Conservation (phyloP, 148 eudicot genomes). For the Rhododendron simsii region DNA sequence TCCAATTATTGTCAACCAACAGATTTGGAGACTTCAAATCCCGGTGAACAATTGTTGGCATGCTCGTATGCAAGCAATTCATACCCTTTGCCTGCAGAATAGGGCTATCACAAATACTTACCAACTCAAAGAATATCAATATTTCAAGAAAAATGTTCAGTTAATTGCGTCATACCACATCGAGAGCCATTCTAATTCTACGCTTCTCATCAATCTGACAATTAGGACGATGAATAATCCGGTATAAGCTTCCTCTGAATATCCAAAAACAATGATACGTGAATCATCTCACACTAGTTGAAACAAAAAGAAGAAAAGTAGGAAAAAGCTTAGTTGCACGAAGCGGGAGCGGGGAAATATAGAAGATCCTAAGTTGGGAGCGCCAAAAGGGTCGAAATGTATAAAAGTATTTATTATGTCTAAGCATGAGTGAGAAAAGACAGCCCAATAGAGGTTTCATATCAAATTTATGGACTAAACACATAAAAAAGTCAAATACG, state of each 20-base stretch:
- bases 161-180: slow-evolving; percentile 64
- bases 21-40: slow-evolving; percentile 97
- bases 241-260: slow-evolving; percentile 94
- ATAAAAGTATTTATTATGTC: no score
- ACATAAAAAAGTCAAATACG: neutral
- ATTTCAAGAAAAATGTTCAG: neutral
- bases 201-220: slow-evolving; percentile 91
- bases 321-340: neutral
- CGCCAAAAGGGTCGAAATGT: neutral
- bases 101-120: slow-evolving; percentile 9
- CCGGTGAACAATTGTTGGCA: slow-evolving; percentile 97
- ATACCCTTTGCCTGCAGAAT: slow-evolving; percentile 88
- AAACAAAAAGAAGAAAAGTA: neutral
- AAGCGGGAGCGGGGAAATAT: neutral
- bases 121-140: neutral
- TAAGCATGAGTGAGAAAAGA: neutral
- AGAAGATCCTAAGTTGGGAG: neutral
- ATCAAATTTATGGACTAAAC: neutral
- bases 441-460: neutral
- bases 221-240: slow-evolving; percentile 95
- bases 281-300: slow-evolving; percentile 8
- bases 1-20: slow-evolving; percentile 96
- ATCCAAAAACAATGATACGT: slow-evolving; percentile 7
- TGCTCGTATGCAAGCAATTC: slow-evolving; percentile 96
- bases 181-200: slow-evolving; percentile 96